Evolutionary conservation across 169 alveolate species (phyloP).

Genomic region (Eimeria nieschulzi): DNA sequence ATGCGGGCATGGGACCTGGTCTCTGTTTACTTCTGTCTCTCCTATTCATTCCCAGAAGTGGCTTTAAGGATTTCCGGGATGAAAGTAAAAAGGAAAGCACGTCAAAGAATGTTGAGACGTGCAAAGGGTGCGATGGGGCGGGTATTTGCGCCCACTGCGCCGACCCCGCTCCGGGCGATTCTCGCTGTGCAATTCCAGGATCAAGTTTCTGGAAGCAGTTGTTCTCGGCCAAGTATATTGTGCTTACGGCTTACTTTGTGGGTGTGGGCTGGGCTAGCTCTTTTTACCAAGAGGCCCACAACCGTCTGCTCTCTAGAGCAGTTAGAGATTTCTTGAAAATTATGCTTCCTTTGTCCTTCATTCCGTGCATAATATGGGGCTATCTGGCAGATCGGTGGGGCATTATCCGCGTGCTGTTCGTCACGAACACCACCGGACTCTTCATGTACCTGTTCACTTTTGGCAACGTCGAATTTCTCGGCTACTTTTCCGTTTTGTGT

Average conservation of each 20-base stretch:
- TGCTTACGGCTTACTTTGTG: slow-evolving; percentile 15
- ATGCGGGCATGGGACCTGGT: slow-evolving; percentile 23
- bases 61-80: slow-evolving; percentile 11
- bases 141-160: neutral
- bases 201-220: slow-evolving; percentile 35
- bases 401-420: slow-evolving; percentile 63
- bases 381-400: slow-evolving; percentile 56
- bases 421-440: slow-evolving; percentile 74
- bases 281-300: slow-evolving; percentile 61
- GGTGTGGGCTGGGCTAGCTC: slow-evolving; percentile 55
- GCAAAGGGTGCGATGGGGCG: neutral
- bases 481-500: slow-evolving; percentile 74
- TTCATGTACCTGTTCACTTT: slow-evolving; percentile 77
- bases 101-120: neutral
- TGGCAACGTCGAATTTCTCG: slow-evolving; percentile 46
- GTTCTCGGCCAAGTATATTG: slow-evolving; percentile 11
- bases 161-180: neutral
- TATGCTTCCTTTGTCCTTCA: slow-evolving; percentile 29
- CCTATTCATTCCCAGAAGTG: slow-evolving; percentile 21
- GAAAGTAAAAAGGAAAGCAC: neutral
- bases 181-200: slow-evolving; percentile 3
- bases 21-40: neutral
- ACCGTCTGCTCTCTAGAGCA: slow-evolving; percentile 23
- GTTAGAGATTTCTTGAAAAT: neutral
- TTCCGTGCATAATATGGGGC: slow-evolving; percentile 65